phyloP scores from a whole-genome alignment of 345 rosid genomes.

The Salix arbutifolia region DNA sequence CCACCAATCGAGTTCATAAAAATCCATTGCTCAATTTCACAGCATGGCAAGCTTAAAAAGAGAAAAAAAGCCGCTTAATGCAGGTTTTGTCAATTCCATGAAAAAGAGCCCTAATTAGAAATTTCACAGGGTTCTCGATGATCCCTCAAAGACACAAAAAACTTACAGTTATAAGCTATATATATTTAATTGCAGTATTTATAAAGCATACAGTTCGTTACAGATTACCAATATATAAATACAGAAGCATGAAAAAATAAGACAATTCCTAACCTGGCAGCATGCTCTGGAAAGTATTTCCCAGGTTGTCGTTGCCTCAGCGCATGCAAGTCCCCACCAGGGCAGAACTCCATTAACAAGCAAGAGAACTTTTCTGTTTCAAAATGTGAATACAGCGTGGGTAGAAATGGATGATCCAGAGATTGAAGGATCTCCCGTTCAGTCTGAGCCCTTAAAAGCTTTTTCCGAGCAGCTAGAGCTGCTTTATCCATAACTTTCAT shows the following conservation, averaged over 20 bases:
- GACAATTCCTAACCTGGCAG: constrained; percentile 57
- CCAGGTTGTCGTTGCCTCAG: constrained; percentile 84
- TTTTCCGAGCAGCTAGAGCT: constrained; percentile 66
- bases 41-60: neutral
- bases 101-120: neutral
- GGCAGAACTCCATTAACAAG: constrained; percentile 96
- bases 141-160: neutral
- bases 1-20: neutral
- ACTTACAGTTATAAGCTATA: neutral
- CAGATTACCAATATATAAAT: neutral
- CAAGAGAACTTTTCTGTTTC: constrained; percentile 77
- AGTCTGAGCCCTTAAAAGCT: constrained; percentile 83
- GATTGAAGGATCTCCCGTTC: constrained; percentile 85
- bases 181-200: neutral
- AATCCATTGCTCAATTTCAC: too few relatives aligned
- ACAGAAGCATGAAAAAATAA: neutral
- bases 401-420: constrained; percentile 88
- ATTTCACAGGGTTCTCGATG: too few relatives aligned
- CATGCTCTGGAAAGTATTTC: constrained; percentile 79
- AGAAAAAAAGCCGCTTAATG: neutral
- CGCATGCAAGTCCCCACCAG: constrained; percentile 89
- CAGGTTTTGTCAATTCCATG: too few relatives aligned
- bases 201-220: neutral
- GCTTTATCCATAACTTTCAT: constrained; percentile 84
- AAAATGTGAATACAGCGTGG: constrained; percentile 77